Conservation (phyloP, 495 filamentous ascomycete species). For the Xylaria longipes region DNA sequence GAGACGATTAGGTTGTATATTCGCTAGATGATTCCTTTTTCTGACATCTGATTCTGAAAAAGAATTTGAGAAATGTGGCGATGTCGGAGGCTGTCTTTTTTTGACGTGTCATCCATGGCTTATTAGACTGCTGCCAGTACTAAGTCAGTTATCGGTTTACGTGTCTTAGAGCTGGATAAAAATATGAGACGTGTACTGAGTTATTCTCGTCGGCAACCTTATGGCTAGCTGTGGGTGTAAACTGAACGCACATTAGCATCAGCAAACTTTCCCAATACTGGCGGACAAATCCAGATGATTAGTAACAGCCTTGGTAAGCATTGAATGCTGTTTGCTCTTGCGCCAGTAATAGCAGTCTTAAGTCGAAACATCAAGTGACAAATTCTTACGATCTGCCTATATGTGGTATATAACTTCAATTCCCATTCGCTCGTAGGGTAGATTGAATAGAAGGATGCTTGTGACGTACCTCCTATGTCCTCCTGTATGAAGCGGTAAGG, state of each 20-base stretch:
- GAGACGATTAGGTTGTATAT: not conserved
- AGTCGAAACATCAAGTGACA: slow-evolving; percentile 5
- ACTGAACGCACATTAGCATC: not conserved
- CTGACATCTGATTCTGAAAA: slow-evolving; percentile 1
- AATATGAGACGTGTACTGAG: not conserved
- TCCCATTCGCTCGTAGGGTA: not conserved
- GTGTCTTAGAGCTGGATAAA: slow-evolving; percentile 2
- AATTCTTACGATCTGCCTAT: not conserved
- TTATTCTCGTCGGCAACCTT: not conserved
- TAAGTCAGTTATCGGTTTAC: not conserved
- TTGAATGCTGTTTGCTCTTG: not conserved
- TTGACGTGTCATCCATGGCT: slow-evolving; percentile 13
- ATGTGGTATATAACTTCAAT: not conserved
- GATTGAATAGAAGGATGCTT: not conserved
- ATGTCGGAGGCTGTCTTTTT: slow-evolving; percentile 9
- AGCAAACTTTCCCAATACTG: not conserved
- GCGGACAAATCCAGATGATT: not conserved
- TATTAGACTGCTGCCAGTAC: not conserved
- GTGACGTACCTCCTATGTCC: slow-evolving; percentile 1
- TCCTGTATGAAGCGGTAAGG: slow-evolving; percentile 2
- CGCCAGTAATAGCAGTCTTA: not conserved
- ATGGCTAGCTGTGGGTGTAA: not conserved
- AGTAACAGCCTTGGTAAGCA: not conserved
- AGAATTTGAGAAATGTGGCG: not conserved
- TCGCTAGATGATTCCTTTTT: not conserved